phyloP scores from a whole-genome alignment of 495 filamentous ascomycete species.

The Talaromyces adpressus region DNA sequence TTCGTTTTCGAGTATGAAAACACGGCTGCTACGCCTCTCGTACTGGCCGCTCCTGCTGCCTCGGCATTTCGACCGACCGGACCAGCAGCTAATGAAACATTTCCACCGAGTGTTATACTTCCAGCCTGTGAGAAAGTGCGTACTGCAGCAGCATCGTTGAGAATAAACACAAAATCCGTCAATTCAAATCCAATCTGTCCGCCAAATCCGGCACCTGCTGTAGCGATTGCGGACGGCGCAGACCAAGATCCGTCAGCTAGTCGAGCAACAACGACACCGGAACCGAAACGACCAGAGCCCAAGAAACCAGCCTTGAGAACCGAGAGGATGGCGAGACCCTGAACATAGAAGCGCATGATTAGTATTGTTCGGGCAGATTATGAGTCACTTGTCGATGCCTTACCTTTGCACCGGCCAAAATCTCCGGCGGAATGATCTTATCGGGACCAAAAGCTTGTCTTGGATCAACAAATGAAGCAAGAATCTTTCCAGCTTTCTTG shows the following conservation, averaged over 20 bases:
- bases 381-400: not conserved
- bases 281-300: conserved; percentile 86
- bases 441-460: conserved; percentile 92
- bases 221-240: conserved; percentile 86
- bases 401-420: conserved; percentile 89
- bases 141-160: conserved; percentile 88
- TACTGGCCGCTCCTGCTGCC: conserved; percentile 87
- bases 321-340: conserved; percentile 93
- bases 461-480: conserved; percentile 91
- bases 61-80: conserved; percentile 93
- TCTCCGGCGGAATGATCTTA: conserved; percentile 90
- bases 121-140: conserved; percentile 92
- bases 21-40: conserved; percentile 81
- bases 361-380: not conserved
- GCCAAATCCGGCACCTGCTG: conserved; percentile 86
- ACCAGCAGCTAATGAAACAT: conserved; percentile 92
- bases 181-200: conserved; percentile 97
- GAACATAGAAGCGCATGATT: conserved; percentile 4
- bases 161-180: conserved; percentile 98
- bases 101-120: conserved; percentile 86
- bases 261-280: conserved; percentile 87
- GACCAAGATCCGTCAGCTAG: conserved; percentile 91
- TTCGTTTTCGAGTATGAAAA: conserved; percentile 98
- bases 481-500: conserved; percentile 86
- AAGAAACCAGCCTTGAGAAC: conserved; percentile 96